Percentiles rank a stretch among this genome's conserved stretches.
Conservation (phyloP, 129 eudicot genomes). For the Saussurea involucrata region DNA sequence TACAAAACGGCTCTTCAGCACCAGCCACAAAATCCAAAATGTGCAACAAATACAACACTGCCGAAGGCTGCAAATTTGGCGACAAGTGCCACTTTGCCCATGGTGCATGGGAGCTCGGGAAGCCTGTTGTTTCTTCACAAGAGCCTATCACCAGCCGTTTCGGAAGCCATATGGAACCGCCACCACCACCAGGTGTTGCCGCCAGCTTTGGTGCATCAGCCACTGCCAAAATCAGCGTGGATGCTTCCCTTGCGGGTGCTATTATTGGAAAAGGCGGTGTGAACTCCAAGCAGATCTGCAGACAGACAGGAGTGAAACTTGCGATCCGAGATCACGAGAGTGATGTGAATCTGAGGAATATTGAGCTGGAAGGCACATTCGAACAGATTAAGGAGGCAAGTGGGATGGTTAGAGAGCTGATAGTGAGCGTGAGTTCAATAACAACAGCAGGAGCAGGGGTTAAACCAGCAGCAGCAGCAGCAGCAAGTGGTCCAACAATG, state of each 20-base stretch:
- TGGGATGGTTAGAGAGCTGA: constrained; percentile 53
- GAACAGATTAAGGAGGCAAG: constrained; percentile 64
- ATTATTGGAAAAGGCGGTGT: constrained; percentile 71
- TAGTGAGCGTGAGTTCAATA: constrained; percentile 36
- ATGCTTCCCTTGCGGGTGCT: constrained; percentile 65
- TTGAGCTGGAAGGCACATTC: constrained; percentile 67
- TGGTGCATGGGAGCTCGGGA: constrained; percentile 89
- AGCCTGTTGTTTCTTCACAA: constrained; percentile 37
- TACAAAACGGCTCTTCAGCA: constrained; percentile 41
- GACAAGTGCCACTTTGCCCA: constrained; percentile 92
- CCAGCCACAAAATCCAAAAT: constrained; percentile 51
- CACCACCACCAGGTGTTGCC: constrained; percentile 36
- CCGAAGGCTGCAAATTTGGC: constrained; percentile 88
- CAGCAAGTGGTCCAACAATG: constrained; percentile 10
- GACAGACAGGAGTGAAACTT: constrained; percentile 59
- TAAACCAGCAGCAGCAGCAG: constrained; percentile 20
- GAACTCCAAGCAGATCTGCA: constrained; percentile 69
- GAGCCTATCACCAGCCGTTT: constrained; percentile 45
- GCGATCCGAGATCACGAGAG: constrained; percentile 63
- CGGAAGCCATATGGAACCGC: constrained; percentile 29
- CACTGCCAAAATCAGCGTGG: constrained; percentile 57
- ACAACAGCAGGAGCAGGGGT: constrained; percentile 14
- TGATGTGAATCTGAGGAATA: constrained; percentile 50
- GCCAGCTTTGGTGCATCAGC: constrained; percentile 59
- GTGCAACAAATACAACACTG: constrained; percentile 73